Conservation (phyloP, 257 asterid species). For the Solanum acaule region DNA sequence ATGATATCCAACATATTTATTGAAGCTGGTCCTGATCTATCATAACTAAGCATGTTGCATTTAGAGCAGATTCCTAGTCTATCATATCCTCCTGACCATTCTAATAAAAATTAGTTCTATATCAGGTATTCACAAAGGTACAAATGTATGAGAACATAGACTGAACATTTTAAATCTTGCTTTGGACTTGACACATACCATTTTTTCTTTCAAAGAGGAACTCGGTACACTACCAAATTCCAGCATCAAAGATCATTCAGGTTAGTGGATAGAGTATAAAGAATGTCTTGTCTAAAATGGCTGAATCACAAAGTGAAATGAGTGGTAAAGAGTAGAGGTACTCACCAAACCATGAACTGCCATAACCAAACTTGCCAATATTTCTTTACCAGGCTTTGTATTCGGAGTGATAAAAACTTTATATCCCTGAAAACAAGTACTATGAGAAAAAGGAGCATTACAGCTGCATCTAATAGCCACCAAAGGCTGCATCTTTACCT, state of each 20-base stretch:
- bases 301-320: background rate
- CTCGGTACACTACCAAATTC: background rate
- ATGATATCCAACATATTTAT: background rate
- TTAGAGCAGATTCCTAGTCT: background rate
- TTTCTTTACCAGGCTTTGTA: slow-evolving; percentile 89
- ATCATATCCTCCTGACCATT: background rate
- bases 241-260: background rate
- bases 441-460: slow-evolving; percentile 2
- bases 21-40: background rate
- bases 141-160: background rate
- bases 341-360: slow-evolving; percentile 88
- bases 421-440: slow-evolving; percentile 55
- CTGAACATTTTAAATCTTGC: background rate
- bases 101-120: background rate
- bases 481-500: slow-evolving; percentile 32
- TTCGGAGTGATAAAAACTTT: slow-evolving; percentile 77
- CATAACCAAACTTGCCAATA: slow-evolving; percentile 62
- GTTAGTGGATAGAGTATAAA: background rate
- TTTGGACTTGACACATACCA: background rate
- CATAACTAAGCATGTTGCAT: background rate
- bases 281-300: background rate
- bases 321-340: slow-evolving; percentile 3
- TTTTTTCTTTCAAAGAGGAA: background rate
- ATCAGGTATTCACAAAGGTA: background rate
- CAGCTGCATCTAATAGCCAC: background rate